Evolutionary conservation across 768 basidiomycete genomes (phyloP), one percentile per base, ranked within the genome.

Genomic region (Wakefieldia striispora): DNA sequence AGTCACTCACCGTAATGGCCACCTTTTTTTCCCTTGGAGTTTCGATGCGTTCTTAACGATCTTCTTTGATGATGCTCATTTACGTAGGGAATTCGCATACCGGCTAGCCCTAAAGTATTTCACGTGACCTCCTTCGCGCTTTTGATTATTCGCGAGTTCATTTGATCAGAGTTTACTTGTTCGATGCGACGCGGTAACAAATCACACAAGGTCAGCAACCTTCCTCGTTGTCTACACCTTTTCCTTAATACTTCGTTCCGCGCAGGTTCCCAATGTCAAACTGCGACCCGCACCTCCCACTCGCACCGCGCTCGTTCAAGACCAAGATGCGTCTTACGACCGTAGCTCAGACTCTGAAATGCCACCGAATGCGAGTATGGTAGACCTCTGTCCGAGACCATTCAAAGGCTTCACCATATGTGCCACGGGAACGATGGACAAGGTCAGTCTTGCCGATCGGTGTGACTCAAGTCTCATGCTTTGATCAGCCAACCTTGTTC

Each of bases 261-360:
- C 20, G 24, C 51, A 91, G 88, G 88, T 91, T 14, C 88, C 89
- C 3, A 86, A 86, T 72, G 89, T 91, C 54, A 89, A 85, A 55
- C 78, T 91, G 52, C 82, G 89, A n/a, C 88, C 88, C 3, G 81
- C 80, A 12, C 66, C 67, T 29, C 52, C 65, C 58, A 42, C 53
- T 61, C 50, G 53, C 60, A 61, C 40, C 1, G 19, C 43, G 0
- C 49, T 44, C 56, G 49, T 20, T 17, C 35, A 36, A 9, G 54
- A 60, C 45, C 47, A 53, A 51, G 43, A 63, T 65, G 47, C 41
- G 73, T 69, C 53, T 64, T 67, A 41, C 36, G 50, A 75, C 66
- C 51, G 69, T 66, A 70, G 78, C 69, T 45, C 71, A 70, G 79
- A 83, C 53, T 80, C 73, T 3, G 82, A 82, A 55, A 47, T 65